Conservation (phyloP, 2,329 filamentous ascomycete species). For the Didymella sp. region DNA sequence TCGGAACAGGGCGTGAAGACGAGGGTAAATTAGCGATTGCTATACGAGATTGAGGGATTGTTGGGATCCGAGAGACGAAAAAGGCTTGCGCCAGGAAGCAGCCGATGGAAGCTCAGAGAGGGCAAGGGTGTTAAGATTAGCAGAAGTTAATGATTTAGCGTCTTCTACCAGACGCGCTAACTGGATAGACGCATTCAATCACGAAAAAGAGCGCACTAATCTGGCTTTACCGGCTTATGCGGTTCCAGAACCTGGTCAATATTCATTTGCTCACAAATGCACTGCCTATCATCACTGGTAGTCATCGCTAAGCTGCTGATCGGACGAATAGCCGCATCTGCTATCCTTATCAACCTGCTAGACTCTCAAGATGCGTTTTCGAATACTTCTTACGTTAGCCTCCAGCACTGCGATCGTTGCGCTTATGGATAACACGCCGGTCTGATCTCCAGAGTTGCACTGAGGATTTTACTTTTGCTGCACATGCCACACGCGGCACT, state of each 20-base stretch:
- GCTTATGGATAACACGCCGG: neutral
- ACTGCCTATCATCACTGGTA: constrained; percentile 12
- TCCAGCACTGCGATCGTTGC: neutral
- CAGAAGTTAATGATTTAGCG: constrained; percentile 33
- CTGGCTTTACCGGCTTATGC: constrained; percentile 17
- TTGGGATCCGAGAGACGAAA: constrained; percentile 17
- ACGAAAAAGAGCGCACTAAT: constrained; percentile 32
- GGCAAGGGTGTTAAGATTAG: constrained; percentile 35
- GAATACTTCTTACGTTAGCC: neutral
- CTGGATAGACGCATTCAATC: constrained; percentile 40
- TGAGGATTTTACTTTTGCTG: constrained; percentile 21
- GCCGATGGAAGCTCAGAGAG: constrained; percentile 22
- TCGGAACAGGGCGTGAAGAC: constrained; percentile 2
- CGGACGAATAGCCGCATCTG: too few species aligned
- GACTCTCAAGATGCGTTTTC: neutral
- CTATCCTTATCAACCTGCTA: neutral
- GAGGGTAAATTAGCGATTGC: constrained; percentile 10
- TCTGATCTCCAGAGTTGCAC: constrained; percentile 1
- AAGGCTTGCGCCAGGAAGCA: constrained; percentile 17
- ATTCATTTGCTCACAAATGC: constrained; percentile 16
- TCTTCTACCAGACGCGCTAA: constrained; percentile 29
- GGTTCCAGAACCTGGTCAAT: constrained; percentile 22
- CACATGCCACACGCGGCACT: constrained; percentile 17
- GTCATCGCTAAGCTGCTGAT: constrained; percentile 5
- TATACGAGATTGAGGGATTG: constrained; percentile 18